Evolutionary conservation across 495 filamentous ascomycete genomes (phyloP).

Genomic region (Parathielavia hyrcaniae): DNA sequence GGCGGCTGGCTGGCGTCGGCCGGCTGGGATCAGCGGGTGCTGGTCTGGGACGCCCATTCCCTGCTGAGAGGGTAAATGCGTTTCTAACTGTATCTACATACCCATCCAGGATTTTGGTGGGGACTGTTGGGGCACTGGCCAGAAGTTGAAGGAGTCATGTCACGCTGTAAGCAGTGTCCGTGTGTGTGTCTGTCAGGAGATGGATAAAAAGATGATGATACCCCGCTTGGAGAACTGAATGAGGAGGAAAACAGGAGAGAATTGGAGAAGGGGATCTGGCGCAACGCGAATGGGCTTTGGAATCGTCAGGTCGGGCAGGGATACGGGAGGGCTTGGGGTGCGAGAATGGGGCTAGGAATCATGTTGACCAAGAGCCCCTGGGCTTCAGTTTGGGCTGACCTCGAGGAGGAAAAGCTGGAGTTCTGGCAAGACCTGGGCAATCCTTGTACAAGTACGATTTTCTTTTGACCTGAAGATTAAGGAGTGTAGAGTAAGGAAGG

Average conservation of each 20-base stretch:
- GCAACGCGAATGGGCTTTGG: constrained; percentile 4
- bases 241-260: constrained; percentile 5
- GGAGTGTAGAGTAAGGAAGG: too few species aligned
- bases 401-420: not conserved
- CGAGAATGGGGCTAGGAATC: not conserved
- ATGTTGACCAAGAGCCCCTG: not conserved
- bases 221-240: constrained; percentile 12
- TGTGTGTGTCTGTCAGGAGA: not conserved
- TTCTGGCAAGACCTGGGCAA: not conserved
- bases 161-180: not conserved
- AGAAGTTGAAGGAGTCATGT: not conserved
- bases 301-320: constrained; percentile 7
- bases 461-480: not conserved
- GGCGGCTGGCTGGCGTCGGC: constrained; percentile 93
- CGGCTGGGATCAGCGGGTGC: constrained; percentile 86
- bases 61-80: constrained; percentile 23
- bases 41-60: constrained; percentile 79
- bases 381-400: not conserved
- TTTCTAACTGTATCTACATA: not conserved
- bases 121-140: not conserved
- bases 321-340: not conserved
- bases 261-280: not conserved
- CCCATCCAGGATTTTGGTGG: not conserved
- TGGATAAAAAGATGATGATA: constrained; percentile 8
- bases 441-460: not conserved